Evolutionary conservation across 2,329 filamentous ascomycete genomes (phyloP).

Genomic region (Cordyceps cateniannulata): DNA sequence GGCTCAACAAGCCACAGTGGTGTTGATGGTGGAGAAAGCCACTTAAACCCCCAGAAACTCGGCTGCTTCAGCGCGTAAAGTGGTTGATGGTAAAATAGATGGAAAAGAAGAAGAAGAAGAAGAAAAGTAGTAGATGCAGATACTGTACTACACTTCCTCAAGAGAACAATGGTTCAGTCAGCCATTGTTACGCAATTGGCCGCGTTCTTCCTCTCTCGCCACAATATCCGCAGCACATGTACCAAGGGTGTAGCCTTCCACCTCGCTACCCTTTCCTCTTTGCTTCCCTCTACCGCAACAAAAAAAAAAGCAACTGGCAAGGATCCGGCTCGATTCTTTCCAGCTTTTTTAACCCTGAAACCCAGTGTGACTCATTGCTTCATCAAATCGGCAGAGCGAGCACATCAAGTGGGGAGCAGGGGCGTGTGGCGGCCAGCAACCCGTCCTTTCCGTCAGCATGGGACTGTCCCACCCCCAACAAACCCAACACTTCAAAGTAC

Average conservation of each 20-base stretch:
- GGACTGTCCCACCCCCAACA: background rate
- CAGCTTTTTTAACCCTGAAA: background rate
- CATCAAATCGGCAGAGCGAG: slow-evolving; percentile 7
- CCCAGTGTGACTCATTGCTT: slow-evolving; percentile 12
- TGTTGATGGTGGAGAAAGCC: background rate
- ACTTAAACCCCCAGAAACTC: slow-evolving; percentile 12
- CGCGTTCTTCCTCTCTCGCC: background rate
- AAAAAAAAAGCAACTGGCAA: background rate
- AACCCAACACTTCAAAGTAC: background rate
- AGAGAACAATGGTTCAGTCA: no score
- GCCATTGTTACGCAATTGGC: background rate
- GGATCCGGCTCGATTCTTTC: background rate
- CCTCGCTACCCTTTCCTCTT: background rate
- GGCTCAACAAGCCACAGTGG: background rate
- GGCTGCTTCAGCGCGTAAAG: slow-evolving; percentile 10
- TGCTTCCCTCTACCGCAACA: background rate
- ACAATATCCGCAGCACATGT: background rate
- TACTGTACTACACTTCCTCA: no score
- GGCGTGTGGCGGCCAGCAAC: background rate
- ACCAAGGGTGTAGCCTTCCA: no score
- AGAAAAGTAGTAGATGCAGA: no score
- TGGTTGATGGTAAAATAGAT: background rate
- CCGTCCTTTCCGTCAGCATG: slow-evolving; percentile 4
- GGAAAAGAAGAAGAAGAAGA: no score
- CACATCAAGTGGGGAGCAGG: background rate